Evolutionary conservation across 495 filamentous ascomycete species (phyloP).

Genomic region (Tuber microsphaerosporum): DNA sequence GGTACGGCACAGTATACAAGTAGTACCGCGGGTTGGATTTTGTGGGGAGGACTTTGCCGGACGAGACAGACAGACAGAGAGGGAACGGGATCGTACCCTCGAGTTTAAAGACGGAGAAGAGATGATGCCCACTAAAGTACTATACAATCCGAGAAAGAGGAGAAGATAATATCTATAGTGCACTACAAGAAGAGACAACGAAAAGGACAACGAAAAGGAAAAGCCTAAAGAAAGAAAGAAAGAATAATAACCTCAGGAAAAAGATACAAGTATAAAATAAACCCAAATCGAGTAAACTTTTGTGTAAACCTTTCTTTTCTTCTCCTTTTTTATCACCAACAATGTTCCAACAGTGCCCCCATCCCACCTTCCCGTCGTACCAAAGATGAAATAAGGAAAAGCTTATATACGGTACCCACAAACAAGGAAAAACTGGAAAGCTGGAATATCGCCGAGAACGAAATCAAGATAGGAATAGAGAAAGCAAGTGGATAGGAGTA

Average conservation of each 20-base stretch:
- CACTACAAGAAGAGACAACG: not conserved
- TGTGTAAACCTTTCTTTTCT: not conserved
- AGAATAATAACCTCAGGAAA: not conserved
- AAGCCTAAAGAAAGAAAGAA: not conserved
- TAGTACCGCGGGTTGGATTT: not conserved
- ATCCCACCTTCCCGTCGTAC: not conserved
- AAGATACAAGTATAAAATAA: not conserved
- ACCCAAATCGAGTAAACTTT: not conserved
- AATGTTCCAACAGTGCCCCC: not conserved
- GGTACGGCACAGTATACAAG: not conserved
- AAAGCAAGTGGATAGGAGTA: not conserved
- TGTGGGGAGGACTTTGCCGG: not conserved
- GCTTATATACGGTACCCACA: not conserved
- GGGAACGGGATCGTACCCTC: not conserved
- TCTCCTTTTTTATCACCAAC: not conserved
- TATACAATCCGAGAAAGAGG: not conserved
- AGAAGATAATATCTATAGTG: not conserved
- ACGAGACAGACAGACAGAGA: not conserved
- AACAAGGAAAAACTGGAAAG: not conserved
- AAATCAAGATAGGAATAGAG: not conserved
- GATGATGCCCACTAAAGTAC: not conserved
- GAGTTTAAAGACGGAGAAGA: conserved; percentile 1
- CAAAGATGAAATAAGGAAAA: not conserved
- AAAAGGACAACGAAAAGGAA: not conserved
- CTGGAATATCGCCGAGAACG: not conserved